phyloP scores from a whole-genome alignment of 2,329 filamentous ascomycete species.

The Seiridium unicorne region DNA sequence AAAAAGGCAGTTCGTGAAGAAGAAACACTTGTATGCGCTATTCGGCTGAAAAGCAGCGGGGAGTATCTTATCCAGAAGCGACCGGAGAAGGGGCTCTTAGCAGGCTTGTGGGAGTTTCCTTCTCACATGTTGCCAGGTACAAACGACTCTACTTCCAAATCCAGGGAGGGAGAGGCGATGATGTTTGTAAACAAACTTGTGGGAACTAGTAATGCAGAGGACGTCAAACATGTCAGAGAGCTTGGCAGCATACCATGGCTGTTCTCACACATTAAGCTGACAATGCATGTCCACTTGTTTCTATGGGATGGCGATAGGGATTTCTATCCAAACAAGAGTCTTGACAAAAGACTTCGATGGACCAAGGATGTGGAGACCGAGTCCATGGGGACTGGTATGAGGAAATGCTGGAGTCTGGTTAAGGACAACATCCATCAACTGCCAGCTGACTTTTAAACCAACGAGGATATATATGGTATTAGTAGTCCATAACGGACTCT shows the following conservation, averaged over 20 bases:
- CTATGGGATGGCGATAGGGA: constrained; percentile 24
- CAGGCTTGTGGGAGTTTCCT: constrained; percentile 56
- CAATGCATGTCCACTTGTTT: constrained; percentile 57
- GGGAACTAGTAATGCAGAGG: constrained; percentile 7
- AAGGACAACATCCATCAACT: constrained; percentile 16
- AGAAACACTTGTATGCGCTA: constrained; percentile 52
- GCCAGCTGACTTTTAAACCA: not conserved
- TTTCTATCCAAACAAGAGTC: constrained; percentile 5
- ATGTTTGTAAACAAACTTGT: constrained; percentile 30
- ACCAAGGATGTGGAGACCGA: constrained; percentile 41
- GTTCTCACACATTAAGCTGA: constrained; percentile 55
- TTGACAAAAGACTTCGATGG: constrained; percentile 39
- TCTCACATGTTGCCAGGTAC: constrained; percentile 35
- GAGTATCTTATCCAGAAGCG: constrained; percentile 48
- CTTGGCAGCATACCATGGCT: constrained; percentile 55
- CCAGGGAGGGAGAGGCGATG: constrained; percentile 35
- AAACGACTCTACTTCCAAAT: constrained; percentile 22
- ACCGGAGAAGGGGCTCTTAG: constrained; percentile 52
- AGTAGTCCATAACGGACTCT: not conserved
- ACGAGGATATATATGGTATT: not conserved
- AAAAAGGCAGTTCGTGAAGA: constrained; percentile 54
- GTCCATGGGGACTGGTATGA: constrained; percentile 59
- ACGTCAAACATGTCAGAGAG: constrained; percentile 34
- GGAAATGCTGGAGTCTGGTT: constrained; percentile 52
- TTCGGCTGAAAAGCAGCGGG: constrained; percentile 38